Conservation (phyloP, 495 filamentous ascomycete species). For the Margaritispora aquatica region DNA sequence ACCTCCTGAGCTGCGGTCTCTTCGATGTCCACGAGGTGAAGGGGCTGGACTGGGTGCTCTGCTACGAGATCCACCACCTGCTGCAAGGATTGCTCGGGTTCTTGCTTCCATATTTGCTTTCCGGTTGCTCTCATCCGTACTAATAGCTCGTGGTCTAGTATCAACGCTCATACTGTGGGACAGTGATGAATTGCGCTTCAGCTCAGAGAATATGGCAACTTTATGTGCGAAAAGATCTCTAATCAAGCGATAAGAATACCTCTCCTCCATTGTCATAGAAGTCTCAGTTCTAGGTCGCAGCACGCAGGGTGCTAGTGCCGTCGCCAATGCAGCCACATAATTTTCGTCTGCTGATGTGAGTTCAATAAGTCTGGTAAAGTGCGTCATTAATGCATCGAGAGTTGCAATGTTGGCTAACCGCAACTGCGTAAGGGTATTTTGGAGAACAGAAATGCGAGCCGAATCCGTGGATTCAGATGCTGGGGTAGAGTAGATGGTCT, state of each 20-base stretch:
- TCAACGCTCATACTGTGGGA: slow-evolving; percentile 39
- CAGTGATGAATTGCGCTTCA: slow-evolving; percentile 82
- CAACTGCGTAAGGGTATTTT: slow-evolving; percentile 91
- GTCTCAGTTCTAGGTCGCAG: slow-evolving; percentile 81
- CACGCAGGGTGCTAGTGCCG: slow-evolving; percentile 76
- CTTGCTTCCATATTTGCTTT: slow-evolving; percentile 91
- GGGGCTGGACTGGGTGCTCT: slow-evolving; percentile 71
- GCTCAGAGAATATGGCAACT: slow-evolving; percentile 87
- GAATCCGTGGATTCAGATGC: slow-evolving; percentile 60
- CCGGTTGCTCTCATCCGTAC: slow-evolving; percentile 93
- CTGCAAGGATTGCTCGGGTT: slow-evolving; percentile 71
- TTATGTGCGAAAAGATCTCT: slow-evolving; percentile 93
- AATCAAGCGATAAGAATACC: slow-evolving; percentile 84
- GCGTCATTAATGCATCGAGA: slow-evolving; percentile 94
- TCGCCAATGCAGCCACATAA: slow-evolving; percentile 72
- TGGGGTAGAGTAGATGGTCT: slow-evolving; percentile 88
- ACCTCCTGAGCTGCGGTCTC: slow-evolving; percentile 77
- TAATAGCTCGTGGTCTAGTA: slow-evolving; percentile 68
- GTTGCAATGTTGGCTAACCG: slow-evolving; percentile 97
- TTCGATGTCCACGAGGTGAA: slow-evolving; percentile 50
- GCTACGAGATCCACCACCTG: slow-evolving; percentile 46
- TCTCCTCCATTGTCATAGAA: slow-evolving; percentile 90
- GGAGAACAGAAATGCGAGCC: slow-evolving; percentile 82
- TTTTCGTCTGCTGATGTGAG: slow-evolving; percentile 91
- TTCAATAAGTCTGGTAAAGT: slow-evolving; percentile 95